Evolutionary conservation across 805 yeast species (phyloP), one percentile per base, ranked within the genome.

Genomic region (Scheffersomyces lignosus): DNA sequence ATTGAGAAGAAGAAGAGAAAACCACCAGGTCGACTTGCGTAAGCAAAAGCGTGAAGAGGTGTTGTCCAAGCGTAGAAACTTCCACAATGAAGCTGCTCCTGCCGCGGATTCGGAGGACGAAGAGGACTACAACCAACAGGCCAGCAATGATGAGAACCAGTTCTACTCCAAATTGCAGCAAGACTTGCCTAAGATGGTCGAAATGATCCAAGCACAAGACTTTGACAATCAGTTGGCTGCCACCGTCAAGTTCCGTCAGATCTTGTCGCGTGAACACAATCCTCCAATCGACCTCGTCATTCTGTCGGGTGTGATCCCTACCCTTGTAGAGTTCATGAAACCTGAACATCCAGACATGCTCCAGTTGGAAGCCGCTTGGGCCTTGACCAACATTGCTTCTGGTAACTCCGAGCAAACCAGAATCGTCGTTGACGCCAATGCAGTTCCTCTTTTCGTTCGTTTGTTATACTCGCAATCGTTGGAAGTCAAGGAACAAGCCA

Each of bases 331-430:
- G 51, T 88, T 90, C 52, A 84, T 93, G 89, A 70, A 72, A 41
- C 58, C 56, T 24, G 72, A 78, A 36, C 89, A 87, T 49, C 87
- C 90, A 3, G 89, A 87, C 54, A 80, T 86, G 74, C 75, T 93
- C 52, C 98, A 91, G 67, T 78, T 93, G 53, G 99, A 93, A 71
- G 96, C 98, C 9, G 97, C 99, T 6, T 93, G 99, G 99, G 98
- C 98, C n/a, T 77, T 93, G 51, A 93, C 99, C 34, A 93, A 93
- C 61, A 91, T 93, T 62, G 98, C 98, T 15, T 87, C 96, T 3
- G 99, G 99, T 45, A 72, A 83, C 34, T 80, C 95, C 28, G 84
- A 80, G 32, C 98, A 93, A 66, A 93, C 99, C 15, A 78, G 77
- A 52, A 82, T 83, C 29, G 98, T 93, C 37, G 93, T 93, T 38